Conservation (phyloP, 495 filamentous ascomycete species). For the Aspergillus homomorphus region DNA sequence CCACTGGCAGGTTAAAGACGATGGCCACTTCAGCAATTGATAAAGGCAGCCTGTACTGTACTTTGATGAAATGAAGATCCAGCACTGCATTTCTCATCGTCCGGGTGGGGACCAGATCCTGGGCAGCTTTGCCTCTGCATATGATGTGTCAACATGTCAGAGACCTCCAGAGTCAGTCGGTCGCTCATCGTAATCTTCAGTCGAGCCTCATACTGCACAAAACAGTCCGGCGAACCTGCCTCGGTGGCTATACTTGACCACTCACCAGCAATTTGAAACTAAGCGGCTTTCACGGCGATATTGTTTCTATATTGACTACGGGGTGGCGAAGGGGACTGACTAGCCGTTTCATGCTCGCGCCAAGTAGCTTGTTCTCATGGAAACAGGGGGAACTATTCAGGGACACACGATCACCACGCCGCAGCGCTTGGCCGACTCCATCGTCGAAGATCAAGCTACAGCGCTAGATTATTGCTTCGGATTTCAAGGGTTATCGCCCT, state of each 20-base stretch:
- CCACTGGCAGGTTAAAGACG: background rate
- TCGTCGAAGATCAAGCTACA: background rate
- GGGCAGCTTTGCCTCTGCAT: background rate
- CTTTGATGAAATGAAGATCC: background rate
- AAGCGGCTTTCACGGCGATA: too few species aligned
- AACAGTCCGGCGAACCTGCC: too few species aligned
- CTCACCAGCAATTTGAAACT: too few species aligned
- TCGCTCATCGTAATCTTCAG: background rate
- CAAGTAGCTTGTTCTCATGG: constrained; percentile 4
- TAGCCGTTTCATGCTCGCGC: background rate
- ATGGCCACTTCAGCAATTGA: background rate
- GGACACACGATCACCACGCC: background rate
- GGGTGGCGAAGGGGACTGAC: too few species aligned
- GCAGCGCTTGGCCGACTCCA: background rate
- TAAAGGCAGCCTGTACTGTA: background rate
- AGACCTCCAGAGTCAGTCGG: background rate
- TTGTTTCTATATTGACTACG: too few species aligned
- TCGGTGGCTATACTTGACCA: too few species aligned
- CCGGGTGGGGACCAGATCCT: background rate
- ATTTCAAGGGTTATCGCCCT: background rate
- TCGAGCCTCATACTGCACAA: too few species aligned
- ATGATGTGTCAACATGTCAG: background rate
- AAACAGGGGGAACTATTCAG: background rate
- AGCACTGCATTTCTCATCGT: background rate
- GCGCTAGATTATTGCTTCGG: background rate